Percentiles rank a stretch among this genome's conserved stretches.
Conservation (phyloP, 2,329 filamentous ascomycete genomes). For the Elsinoe ampelina region DNA sequence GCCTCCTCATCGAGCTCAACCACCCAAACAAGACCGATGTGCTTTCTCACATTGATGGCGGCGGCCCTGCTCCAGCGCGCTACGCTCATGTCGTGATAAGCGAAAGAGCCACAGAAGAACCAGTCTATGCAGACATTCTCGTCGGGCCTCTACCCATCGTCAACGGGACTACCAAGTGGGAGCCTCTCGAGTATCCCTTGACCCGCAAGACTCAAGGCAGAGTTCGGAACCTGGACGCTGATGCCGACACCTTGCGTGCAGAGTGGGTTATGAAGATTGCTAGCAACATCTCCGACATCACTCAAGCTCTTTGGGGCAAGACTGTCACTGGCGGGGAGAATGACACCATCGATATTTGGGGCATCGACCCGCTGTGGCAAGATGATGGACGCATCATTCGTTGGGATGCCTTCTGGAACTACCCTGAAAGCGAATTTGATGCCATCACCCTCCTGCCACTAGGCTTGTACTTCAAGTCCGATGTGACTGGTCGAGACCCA, state of each 20-base stretch:
- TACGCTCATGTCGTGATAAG: constrained; percentile 39
- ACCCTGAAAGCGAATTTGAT: constrained; percentile 33
- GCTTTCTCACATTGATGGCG: constrained; percentile 36
- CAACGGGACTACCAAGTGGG: constrained; percentile 31
- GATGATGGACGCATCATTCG: constrained; percentile 36
- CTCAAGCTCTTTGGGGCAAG: constrained; percentile 36
- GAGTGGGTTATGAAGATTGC: constrained; percentile 32
- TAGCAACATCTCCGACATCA: constrained; percentile 30
- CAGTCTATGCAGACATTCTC: constrained; percentile 33
- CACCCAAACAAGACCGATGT: constrained; percentile 42
- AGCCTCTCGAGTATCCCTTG: constrained; percentile 35
- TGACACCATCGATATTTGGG: constrained; percentile 33
- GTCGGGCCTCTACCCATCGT: constrained; percentile 42
- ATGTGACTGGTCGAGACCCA: constrained; percentile 44
- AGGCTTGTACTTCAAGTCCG: constrained; percentile 33
- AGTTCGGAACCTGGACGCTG: constrained; percentile 34
- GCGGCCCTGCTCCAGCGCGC: constrained; percentile 28
- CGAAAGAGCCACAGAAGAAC: constrained; percentile 31
- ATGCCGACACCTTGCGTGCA: constrained; percentile 24
- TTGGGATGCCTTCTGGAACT: constrained; percentile 41
- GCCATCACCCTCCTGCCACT: constrained; percentile 38
- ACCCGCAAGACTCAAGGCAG: constrained; percentile 33
- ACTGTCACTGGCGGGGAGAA: constrained; percentile 32
- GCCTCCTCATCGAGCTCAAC: constrained; percentile 30
- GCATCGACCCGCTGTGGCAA: constrained; percentile 36